A percentile compares a stretch with the other conserved stretches of the same genome.
These are phyloP conservation scores for Pichia rugopelliculosa DNA, from an alignment of 805 yeast genomes.

Conservation along the genomic window DNA sequence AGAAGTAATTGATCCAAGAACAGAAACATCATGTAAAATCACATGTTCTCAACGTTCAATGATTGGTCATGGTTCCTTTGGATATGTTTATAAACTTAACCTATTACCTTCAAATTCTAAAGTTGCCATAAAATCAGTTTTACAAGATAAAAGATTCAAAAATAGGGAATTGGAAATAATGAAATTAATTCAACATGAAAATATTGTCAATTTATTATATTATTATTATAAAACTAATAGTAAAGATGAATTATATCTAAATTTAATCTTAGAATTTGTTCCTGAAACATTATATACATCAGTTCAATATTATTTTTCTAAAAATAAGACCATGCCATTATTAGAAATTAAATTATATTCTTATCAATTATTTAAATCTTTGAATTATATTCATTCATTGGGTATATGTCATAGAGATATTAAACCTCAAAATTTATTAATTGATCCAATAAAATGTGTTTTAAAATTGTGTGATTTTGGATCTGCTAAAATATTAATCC, in stretches of 20 bases:
- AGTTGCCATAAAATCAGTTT: slow-evolving; percentile 93
- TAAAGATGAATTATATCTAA: slow-evolving; percentile 77
- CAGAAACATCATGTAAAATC: slow-evolving; percentile 54
- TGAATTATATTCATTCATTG: slow-evolving; percentile 68
- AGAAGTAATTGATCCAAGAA: slow-evolving; percentile 63
- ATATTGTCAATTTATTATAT: slow-evolving; percentile 81
- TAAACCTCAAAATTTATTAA: slow-evolving; percentile 81
- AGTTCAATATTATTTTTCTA: slow-evolving; percentile 72
- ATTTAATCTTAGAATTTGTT: slow-evolving; percentile 82
- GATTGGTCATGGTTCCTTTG: slow-evolving; percentile 99
- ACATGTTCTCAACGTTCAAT: slow-evolving; percentile 78
- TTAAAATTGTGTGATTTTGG: slow-evolving; percentile 96
- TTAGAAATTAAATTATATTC: slow-evolving; percentile 83
- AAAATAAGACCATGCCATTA: slow-evolving; percentile 74
- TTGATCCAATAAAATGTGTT: slow-evolving; percentile 78
- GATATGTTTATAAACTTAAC: slow-evolving; percentile 89
- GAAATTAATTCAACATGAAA: slow-evolving; percentile 80
- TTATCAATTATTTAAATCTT: slow-evolving; percentile 66
- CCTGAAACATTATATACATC: slow-evolving; percentile 97
- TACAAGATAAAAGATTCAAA: slow-evolving; percentile 91
- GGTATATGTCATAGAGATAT: slow-evolving; percentile 90
- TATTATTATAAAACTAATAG: slow-evolving; percentile 63
- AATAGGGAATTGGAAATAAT: slow-evolving; percentile 93
- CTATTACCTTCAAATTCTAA: slow-evolving; percentile 65
- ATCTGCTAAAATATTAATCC: slow-evolving; percentile 82